These are phyloP conservation scores for Maudiozyma humilis DNA, from an alignment of 1,139 yeast genomes.

Conservation along the genomic window DNA sequence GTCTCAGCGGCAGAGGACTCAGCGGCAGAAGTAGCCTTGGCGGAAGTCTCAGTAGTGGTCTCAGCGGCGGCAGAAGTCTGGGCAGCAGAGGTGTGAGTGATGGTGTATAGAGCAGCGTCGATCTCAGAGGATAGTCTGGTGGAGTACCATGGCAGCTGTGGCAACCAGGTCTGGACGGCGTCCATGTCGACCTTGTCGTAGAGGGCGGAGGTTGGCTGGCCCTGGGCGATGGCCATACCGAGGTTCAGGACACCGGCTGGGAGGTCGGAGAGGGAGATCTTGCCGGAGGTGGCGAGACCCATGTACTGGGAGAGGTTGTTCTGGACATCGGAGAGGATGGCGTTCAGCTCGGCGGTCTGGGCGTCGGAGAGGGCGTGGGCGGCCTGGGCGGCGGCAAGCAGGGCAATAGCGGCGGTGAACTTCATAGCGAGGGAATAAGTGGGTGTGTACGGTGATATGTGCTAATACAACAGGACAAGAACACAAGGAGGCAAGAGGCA, in stretches of 20 bases:
- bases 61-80: constrained; percentile 4
- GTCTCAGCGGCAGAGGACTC: not conserved
- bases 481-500: too few species aligned
- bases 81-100: constrained; percentile 5
- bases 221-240: constrained; percentile 17
- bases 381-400: constrained; percentile 2
- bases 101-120: constrained; percentile 11
- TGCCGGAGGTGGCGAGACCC: constrained; percentile 7
- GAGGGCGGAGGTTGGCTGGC: constrained; percentile 29
- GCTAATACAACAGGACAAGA: too few species aligned
- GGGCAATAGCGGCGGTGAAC: not conserved
- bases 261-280: constrained; percentile 14
- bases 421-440: constrained; percentile 5
- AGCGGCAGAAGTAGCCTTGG: not conserved
- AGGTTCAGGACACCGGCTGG: constrained; percentile 20
- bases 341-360: constrained; percentile 15
- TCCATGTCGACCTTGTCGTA: constrained; percentile 14
- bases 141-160: constrained; percentile 40
- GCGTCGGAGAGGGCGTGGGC: constrained; percentile 7
- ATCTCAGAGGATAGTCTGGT: constrained; percentile 31
- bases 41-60: constrained; percentile 4
- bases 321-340: constrained; percentile 14
- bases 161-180: constrained; percentile 33
- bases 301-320: constrained; percentile 14
- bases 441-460: too few species aligned